Conservation (phyloP, 352 stramenopile genomes). For the Pythium biforme region DNA sequence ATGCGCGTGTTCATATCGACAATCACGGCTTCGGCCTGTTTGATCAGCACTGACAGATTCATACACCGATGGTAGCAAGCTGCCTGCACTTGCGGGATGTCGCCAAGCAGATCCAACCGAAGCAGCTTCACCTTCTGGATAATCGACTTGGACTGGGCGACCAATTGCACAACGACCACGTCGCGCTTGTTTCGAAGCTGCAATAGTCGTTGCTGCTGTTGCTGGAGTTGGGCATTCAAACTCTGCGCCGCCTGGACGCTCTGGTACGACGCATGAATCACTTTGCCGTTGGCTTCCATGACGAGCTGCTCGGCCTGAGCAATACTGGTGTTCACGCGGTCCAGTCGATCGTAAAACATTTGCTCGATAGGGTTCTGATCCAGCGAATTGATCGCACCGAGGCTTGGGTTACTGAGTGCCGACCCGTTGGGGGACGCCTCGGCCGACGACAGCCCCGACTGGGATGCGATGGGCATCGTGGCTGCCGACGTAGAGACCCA, state of each 20-base stretch:
- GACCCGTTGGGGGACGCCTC: background rate
- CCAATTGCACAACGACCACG: slow-evolving; percentile 38
- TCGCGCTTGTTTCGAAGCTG: slow-evolving; percentile 28
- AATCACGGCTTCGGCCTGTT: slow-evolving; percentile 34
- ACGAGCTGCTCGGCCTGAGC: slow-evolving; percentile 41
- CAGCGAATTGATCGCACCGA: slow-evolving; percentile 1
- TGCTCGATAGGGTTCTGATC: slow-evolving; percentile 50
- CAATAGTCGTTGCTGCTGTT: slow-evolving; percentile 30
- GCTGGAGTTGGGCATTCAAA: slow-evolving; percentile 34
- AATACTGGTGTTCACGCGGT: slow-evolving; percentile 45
- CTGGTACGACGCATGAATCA: slow-evolving; percentile 46
- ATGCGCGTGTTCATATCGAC: slow-evolving; percentile 43
- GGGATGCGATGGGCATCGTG: background rate
- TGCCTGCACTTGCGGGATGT: slow-evolving; percentile 59
- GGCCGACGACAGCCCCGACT: background rate
- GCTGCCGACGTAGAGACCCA: background rate
- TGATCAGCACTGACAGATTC: slow-evolving; percentile 51
- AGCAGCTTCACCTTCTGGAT: slow-evolving; percentile 55
- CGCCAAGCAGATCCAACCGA: slow-evolving; percentile 44
- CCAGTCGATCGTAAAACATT: slow-evolving; percentile 51
- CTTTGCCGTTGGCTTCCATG: slow-evolving; percentile 38
- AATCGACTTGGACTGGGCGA: slow-evolving; percentile 56
- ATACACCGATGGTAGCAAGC: slow-evolving; percentile 60
- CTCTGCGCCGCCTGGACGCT: slow-evolving; percentile 37
- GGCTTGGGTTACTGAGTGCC: slow-evolving; percentile 7